Evolutionary conservation across 169 alveolate genomes (phyloP), one percentile per base, ranked within the genome.

Genomic region (Cyclospora cayetanensis): DNA sequence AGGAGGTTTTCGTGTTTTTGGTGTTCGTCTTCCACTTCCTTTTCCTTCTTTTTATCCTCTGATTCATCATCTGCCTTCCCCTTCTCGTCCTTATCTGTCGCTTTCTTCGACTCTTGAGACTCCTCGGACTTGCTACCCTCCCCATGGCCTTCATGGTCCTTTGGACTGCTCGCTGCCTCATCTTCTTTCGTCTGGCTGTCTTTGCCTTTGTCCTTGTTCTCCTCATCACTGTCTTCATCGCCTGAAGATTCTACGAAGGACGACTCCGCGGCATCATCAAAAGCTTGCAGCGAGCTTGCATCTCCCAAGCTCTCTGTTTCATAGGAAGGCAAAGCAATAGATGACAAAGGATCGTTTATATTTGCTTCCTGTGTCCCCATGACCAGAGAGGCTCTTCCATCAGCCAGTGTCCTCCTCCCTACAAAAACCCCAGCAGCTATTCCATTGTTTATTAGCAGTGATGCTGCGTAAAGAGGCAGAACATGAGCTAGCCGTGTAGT

Each of bases 171-270:
- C n/a, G n/a, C n/a, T n/a, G n/a, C n/a, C n/a, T n/a, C n/a, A n/a
- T n/a, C n/a, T n/a, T n/a, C n/a, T n/a, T n/a, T n/a, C n/a, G n/a
- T n/a, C n/a, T n/a, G n/a, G n/a, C n/a, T n/a, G n/a, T n/a, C n/a
- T n/a, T n/a, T n/a, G n/a, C n/a, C 66, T 2, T 76, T 66, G 22
- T 76, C 86, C 7, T 76, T 66, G 42, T 41, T 34, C 55, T 42
- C 65, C 2, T 76, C 86, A 9, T 76, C 86, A 22, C 83, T 70
- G 55, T 70, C 83, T 3, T 39, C 86, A 27, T 43, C 86, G 34
- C 86, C 66, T 11, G 86, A 76, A 15, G 86, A 39, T 43, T 76
- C 46, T 0, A 76, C 86, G 34, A 76, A 76, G 46, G 86, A 76
- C 4, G 37, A 2, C 29, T 43, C 66, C 27, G 4, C 39, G 20